Conservation (phyloP, 805 yeast species). For the Wickerhamiella brachini region DNA sequence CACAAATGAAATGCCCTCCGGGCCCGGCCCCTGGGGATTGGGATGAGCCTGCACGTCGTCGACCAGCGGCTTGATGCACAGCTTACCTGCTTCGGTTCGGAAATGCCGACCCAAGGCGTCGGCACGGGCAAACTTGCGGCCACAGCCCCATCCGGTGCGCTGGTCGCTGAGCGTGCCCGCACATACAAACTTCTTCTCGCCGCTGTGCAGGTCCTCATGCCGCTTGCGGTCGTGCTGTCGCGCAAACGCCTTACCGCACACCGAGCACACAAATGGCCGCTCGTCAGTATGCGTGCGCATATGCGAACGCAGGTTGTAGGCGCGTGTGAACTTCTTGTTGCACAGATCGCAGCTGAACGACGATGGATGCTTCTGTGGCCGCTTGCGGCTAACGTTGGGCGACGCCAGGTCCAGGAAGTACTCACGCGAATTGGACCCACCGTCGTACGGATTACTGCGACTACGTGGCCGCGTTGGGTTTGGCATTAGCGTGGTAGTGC, state of each 20-base stretch:
- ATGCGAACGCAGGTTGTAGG: slow-evolving; percentile 86
- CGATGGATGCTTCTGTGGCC: slow-evolving; percentile 59
- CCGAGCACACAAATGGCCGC: slow-evolving; percentile 52
- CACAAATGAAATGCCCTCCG: slow-evolving; percentile 16
- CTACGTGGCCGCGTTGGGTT: background rate
- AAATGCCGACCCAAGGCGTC: slow-evolving; percentile 70
- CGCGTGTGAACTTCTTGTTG: slow-evolving; percentile 77
- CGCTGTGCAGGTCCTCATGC: slow-evolving; percentile 63
- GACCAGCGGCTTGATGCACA: slow-evolving; percentile 51
- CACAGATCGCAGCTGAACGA: slow-evolving; percentile 68
- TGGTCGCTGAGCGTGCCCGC: slow-evolving; percentile 47
- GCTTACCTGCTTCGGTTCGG: slow-evolving; percentile 60
- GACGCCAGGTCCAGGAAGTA: slow-evolving; percentile 51
- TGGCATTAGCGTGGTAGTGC: background rate
- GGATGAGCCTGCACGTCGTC: slow-evolving; percentile 28
- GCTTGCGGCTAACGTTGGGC: slow-evolving; percentile 32
- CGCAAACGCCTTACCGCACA: slow-evolving; percentile 58
- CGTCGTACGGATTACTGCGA: background rate
- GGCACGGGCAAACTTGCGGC: slow-evolving; percentile 57
- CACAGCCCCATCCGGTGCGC: slow-evolving; percentile 58
- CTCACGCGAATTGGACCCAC: slow-evolving; percentile 7
- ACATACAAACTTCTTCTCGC: slow-evolving; percentile 56
- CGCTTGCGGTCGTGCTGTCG: slow-evolving; percentile 65
- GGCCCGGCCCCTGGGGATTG: slow-evolving; percentile 8
- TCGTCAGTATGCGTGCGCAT: slow-evolving; percentile 72